phyloP scores from a whole-genome alignment of 1,284 basidiomycete genomes.

The Ganoderma multipileum region DNA sequence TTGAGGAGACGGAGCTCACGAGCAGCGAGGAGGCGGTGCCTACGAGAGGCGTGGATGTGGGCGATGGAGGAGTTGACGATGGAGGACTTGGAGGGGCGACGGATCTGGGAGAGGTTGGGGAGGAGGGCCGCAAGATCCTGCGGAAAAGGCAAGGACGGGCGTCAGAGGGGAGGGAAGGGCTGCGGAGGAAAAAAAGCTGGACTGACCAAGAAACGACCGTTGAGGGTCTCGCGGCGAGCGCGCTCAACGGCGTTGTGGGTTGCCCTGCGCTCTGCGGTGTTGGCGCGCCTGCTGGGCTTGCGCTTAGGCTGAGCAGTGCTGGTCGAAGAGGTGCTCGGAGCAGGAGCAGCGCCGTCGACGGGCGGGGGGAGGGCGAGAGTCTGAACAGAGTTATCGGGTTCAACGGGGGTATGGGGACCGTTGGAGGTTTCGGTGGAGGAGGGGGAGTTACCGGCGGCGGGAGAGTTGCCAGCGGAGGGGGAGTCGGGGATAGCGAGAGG shows the following conservation, averaged over 20 bases:
- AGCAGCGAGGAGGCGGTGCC: conserved; percentile 80
- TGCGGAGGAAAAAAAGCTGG: conserved; percentile 2
- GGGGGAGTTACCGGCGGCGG: conserved; percentile 44
- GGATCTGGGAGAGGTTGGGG: conserved; percentile 88
- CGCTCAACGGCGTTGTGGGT: conserved; percentile 96
- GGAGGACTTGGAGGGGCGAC: conserved; percentile 91
- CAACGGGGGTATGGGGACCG: conserved; percentile 57
- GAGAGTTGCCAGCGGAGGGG: conserved; percentile 41
- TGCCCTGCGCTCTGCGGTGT: conserved; percentile 92
- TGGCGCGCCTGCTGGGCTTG: conserved; percentile 83
- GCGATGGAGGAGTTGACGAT: conserved; percentile 94
- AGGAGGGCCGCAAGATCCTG: conserved; percentile 89
- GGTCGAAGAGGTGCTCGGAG: conserved; percentile 33
- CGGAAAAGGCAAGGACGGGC: neutral
- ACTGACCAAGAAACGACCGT: conserved; percentile 83
- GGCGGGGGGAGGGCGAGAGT: conserved; percentile 45
- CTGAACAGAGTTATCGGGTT: conserved; percentile 48
- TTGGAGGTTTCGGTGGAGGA: conserved; percentile 53
- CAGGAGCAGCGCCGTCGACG: conserved; percentile 39
- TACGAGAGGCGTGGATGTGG: conserved; percentile 81
- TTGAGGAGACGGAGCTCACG: conserved; percentile 80
- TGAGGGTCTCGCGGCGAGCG: conserved; percentile 89
- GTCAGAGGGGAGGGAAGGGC: conserved; percentile 13
- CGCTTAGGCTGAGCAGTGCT: conserved; percentile 55
- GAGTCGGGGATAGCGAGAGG: conserved; percentile 56